Conservation (phyloP, 163 green algal genomes). For the Scenedesmus sp. region DNA sequence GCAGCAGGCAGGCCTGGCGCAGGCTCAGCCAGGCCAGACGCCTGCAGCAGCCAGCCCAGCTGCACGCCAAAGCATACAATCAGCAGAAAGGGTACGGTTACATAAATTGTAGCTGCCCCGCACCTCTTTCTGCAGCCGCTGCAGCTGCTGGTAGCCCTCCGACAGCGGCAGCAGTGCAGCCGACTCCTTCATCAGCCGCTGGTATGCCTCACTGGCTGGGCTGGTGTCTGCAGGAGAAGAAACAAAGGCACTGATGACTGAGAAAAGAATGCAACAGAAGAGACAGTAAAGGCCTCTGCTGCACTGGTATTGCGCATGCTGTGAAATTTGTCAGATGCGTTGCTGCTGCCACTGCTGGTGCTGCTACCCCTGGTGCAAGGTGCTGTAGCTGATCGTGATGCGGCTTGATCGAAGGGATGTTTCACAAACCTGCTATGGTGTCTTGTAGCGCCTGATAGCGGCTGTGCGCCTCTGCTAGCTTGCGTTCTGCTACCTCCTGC, state of each 20-base stretch:
- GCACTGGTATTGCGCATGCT: neutral
- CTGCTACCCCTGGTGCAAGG: neutral
- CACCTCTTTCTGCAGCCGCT: slow-evolving; percentile 26
- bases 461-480: slow-evolving; percentile 26
- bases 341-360: too few relatives aligned
- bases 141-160: slow-evolving; percentile 43
- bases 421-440: neutral
- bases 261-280: neutral
- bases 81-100: neutral
- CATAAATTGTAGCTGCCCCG: neutral
- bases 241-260: too few relatives aligned
- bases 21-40: neutral
- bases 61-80: neutral
- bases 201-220: slow-evolving; percentile 30
- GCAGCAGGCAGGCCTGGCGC: neutral
- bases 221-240: neutral
- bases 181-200: slow-evolving; percentile 45
- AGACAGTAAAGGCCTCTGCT: neutral
- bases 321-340: too few relatives aligned
- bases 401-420: too few relatives aligned
- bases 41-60: neutral
- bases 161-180: slow-evolving; percentile 2
- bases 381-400: too few relatives aligned
- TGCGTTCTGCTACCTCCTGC: slow-evolving; percentile 36
- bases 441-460: slow-evolving; percentile 11